Base-by-base conservation (phyloP, 2,329 filamentous ascomycete genomes). In the Fusarium setosum region DNA sequence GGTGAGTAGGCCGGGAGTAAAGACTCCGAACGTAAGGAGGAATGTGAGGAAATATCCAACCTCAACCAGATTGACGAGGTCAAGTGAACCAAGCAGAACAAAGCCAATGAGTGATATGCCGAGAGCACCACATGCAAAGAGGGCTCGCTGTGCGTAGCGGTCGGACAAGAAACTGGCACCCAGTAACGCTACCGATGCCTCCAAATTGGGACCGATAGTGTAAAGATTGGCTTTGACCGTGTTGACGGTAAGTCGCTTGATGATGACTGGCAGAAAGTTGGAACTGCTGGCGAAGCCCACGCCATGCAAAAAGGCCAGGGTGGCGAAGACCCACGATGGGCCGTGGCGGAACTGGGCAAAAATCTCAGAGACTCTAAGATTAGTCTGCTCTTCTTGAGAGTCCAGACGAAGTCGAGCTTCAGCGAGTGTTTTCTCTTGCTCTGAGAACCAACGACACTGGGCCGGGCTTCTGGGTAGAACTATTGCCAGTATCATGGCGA, bases 31-130 rank as follows among this genome's bases (percentile, higher is more conserved):
- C 2, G 62, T 64, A 42, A 72, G 51, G 9, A 70, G 56, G 24
- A 67, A 70, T 6, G 66, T 69, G 23, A 63, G 57, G 38, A 70
- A 70, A 44, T 70, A 70, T 23, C 68, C 66, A 23, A 70, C 63
- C 20, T 56, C 52, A 1, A 65, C 51, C 20, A 61, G 56, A 9
- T 61, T 53, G 15, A 63, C 58, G 12, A 70, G 65, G 31, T 68
- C 57, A 21, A 70, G 58, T 2, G 56, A 52, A 2, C 59, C 65
- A 7, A 69, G 63, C 10, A 71, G 57, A 21, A 70, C 58, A 35
- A 59, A 70, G 6, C 59, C 67, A 10, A 69, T 15, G 35, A 64
- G 59, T n/a, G 51, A 60, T 8, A 66, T 45, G 15, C 35, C 37
- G 13, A 63, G 48, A 23, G 57, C 51, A 23, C 65, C 59, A 12